Conservation (phyloP, 805 yeast genomes). For the Cephaloascus albidus region DNA sequence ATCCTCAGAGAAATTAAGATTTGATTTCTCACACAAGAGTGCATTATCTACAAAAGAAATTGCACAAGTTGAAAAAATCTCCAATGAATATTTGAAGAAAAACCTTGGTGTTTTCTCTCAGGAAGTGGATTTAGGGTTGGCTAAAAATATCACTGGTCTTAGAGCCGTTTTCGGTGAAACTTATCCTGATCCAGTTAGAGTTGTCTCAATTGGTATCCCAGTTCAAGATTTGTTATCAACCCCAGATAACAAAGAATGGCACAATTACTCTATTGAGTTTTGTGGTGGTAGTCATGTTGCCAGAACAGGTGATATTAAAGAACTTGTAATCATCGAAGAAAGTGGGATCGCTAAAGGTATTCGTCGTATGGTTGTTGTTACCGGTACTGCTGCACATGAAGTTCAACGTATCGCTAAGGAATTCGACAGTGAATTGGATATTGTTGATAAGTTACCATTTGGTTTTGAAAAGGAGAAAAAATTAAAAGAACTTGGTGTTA, state of each 20-base stretch:
- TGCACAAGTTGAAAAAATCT: constrained; percentile 63
- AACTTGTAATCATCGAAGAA: constrained; percentile 84
- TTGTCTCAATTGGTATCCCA: constrained; percentile 89
- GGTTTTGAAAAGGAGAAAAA: constrained; percentile 73
- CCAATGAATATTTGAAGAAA: constrained; percentile 61
- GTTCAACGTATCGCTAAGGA: constrained; percentile 81
- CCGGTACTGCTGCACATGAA: constrained; percentile 83
- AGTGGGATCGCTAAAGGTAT: constrained; percentile 98
- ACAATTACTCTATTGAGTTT: constrained; percentile 75
- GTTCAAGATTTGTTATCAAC: constrained; percentile 69
- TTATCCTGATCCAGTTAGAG: constrained; percentile 98
- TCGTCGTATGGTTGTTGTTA: constrained; percentile 95
- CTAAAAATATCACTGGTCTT: constrained; percentile 70
- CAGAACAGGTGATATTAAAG: constrained; percentile 88
- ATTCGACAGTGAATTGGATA: constrained; percentile 51
- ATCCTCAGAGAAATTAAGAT: constrained; percentile 89
- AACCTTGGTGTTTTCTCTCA: constrained; percentile 70
- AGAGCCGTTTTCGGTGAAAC: constrained; percentile 99
- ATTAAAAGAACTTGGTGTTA: constrained; percentile 78
- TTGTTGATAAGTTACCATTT: constrained; percentile 54
- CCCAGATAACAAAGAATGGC: constrained; percentile 74
- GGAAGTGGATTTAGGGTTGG: constrained; percentile 68
- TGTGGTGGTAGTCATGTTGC: constrained; percentile 99
- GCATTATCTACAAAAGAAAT: constrained; percentile 69
- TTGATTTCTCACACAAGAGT: constrained; percentile 92